phyloP scores from a whole-genome alignment of 495 filamentous ascomycete genomes.

The Recurvomyces mirabilis region DNA sequence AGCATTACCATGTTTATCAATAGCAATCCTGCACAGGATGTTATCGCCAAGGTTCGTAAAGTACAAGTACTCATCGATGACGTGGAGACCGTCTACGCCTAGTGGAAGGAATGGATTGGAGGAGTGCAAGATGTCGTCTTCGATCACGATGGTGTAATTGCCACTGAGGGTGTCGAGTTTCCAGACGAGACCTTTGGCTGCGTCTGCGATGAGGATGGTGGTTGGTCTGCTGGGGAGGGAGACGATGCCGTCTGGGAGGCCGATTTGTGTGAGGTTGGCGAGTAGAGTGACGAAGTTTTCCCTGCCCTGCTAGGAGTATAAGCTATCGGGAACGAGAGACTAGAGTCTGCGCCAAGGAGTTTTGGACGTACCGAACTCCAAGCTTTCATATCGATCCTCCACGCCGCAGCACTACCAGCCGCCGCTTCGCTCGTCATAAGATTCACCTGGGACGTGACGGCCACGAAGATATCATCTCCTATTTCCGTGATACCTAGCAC shows the following conservation, averaged over 20 bases:
- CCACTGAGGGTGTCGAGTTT: constrained; percentile 33
- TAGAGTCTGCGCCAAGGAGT: too few relatives aligned
- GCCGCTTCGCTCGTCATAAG: neutral
- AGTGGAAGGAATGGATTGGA: constrained; percentile 18
- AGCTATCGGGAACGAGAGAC: neutral
- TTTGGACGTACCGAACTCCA: neutral
- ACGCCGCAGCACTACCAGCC: constrained; percentile 8
- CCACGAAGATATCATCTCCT: constrained; percentile 6
- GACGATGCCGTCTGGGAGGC: constrained; percentile 32
- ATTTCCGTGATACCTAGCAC: constrained; percentile 12
- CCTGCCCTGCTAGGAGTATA: neutral
- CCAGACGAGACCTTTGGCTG: constrained; percentile 33
- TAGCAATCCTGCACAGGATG: constrained; percentile 26
- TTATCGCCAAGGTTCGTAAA: constrained; percentile 28
- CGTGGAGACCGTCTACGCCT: constrained; percentile 28
- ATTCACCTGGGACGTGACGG: constrained; percentile 2
- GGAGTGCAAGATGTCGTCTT: constrained; percentile 33
- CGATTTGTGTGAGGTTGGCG: constrained; percentile 5
- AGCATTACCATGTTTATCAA: constrained; percentile 22
- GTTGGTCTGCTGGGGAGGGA: constrained; percentile 19
- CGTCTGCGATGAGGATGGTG: constrained; percentile 31
- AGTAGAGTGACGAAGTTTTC: constrained; percentile 1
- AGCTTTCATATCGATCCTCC: constrained; percentile 8
- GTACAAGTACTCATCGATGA: constrained; percentile 28
- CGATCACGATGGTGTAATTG: constrained; percentile 26